These are phyloP conservation scores for Neofusicoccum cordaticola DNA, from an alignment of 2,329 filamentous ascomycete species.

Conservation along the genomic window DNA sequence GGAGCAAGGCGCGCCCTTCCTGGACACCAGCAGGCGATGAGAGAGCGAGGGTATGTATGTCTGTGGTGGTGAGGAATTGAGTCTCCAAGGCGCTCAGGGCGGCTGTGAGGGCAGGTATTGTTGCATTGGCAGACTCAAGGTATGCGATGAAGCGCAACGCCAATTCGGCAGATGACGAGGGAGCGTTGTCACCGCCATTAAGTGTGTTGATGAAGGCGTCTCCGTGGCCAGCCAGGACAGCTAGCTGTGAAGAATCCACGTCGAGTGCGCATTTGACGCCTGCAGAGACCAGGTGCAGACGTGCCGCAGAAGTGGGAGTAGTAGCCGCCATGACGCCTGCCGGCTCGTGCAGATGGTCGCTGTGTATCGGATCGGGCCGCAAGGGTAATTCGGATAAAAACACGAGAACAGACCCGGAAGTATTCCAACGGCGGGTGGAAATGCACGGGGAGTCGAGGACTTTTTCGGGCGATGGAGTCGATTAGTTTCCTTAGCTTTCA, in stretches of 20 bases:
- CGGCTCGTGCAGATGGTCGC: not conserved
- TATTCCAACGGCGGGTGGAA: too few species aligned
- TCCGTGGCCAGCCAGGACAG: not conserved
- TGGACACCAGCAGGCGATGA: not conserved
- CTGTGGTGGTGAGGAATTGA: not conserved
- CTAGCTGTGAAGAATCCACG: not conserved
- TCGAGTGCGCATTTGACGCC: not conserved
- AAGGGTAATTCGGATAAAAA: not conserved
- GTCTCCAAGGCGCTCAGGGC: not conserved
- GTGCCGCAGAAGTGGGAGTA: not conserved
- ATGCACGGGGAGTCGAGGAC: conserved; percentile 50
- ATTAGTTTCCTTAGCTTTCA: too few species aligned
- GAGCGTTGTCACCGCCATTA: not conserved
- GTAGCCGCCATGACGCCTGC: not conserved
- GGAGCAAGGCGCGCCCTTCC: not conserved
- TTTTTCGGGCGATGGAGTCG: too few species aligned
- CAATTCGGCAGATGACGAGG: not conserved
- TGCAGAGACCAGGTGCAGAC: not conserved
- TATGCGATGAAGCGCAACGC: not conserved
- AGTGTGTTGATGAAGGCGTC: not conserved
- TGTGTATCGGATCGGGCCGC: not conserved
- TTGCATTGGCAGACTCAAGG: not conserved
- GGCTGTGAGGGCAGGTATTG: not conserved
- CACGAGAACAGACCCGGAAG: too few species aligned
- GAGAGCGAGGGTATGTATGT: not conserved